Evolutionary conservation across 2,329 filamentous ascomycete genomes (phyloP).

Genomic region (Chalaropsis thielavioides): DNA sequence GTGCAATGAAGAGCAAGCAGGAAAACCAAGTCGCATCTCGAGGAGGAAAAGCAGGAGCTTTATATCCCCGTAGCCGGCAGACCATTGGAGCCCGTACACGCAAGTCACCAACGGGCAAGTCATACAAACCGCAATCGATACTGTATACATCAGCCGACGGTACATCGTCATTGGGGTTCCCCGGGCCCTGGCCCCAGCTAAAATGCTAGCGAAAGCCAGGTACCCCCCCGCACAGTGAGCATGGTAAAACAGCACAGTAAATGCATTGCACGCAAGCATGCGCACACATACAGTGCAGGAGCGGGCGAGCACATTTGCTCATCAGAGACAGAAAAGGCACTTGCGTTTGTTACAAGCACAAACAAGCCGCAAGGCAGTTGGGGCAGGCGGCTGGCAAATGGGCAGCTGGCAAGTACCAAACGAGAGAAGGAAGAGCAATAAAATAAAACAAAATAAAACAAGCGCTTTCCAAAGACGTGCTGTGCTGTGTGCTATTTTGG

Average conservation of each 20-base stretch:
- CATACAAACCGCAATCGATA: neutral
- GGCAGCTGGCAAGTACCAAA: neutral
- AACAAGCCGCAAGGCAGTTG: neutral
- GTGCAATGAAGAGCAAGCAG: neutral
- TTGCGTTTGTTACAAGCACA: neutral
- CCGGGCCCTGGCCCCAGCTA: neutral
- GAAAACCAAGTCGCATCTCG: neutral
- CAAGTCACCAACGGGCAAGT: neutral
- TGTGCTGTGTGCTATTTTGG: neutral
- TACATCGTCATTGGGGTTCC: neutral
- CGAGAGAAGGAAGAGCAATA: neutral
- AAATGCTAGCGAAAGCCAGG: neutral
- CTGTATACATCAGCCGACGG: conserved; percentile 1
- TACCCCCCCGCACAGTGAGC: neutral
- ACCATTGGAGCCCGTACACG: neutral
- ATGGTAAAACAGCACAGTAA: neutral
- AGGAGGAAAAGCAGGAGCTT: conserved; percentile 2
- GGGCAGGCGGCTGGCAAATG: neutral
- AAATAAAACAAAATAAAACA: neutral
- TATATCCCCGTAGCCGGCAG: conserved; percentile 1
- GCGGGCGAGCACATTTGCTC: neutral
- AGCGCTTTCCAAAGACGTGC: neutral
- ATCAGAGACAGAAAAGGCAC: neutral
- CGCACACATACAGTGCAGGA: no score
- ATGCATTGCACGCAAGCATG: neutral